Conservation (phyloP, 805 yeast species). For the Hanseniaspora valbyensis region DNA sequence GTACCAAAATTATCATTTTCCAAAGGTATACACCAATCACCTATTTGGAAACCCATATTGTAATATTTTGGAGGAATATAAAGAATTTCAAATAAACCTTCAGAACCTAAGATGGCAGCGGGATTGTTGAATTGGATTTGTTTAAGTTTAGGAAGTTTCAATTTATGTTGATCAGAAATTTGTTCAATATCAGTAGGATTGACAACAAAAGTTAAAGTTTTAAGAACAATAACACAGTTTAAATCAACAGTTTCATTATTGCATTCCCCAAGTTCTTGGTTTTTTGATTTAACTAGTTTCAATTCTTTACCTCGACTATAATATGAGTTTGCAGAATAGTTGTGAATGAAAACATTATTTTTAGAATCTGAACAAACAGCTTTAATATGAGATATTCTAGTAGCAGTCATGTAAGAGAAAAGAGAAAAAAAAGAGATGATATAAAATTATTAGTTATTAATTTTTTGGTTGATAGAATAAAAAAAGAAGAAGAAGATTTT, state of each 20-base stretch:
- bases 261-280: no score
- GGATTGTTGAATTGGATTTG: not conserved
- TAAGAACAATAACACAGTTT: not conserved
- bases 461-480: no score
- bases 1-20: slow-evolving; percentile 1
- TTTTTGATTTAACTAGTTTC: not conserved
- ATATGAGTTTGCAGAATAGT: not conserved
- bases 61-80: not conserved
- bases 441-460: not conserved
- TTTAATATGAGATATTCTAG: not conserved
- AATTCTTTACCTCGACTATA: not conserved
- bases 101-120: not conserved
- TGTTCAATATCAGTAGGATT: not conserved
- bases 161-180: not conserved
- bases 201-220: not conserved
- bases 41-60: not conserved
- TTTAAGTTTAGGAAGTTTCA: not conserved
- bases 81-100: not conserved
- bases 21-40: slow-evolving; percentile 1
- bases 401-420: not conserved
- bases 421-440: not conserved
- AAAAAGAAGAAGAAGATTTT: no score
- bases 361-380: not conserved
- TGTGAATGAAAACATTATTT: not conserved
- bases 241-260: not conserved